phyloP scores from a whole-genome alignment of 495 filamentous ascomycete genomes.

The Xylaria palmicola region DNA sequence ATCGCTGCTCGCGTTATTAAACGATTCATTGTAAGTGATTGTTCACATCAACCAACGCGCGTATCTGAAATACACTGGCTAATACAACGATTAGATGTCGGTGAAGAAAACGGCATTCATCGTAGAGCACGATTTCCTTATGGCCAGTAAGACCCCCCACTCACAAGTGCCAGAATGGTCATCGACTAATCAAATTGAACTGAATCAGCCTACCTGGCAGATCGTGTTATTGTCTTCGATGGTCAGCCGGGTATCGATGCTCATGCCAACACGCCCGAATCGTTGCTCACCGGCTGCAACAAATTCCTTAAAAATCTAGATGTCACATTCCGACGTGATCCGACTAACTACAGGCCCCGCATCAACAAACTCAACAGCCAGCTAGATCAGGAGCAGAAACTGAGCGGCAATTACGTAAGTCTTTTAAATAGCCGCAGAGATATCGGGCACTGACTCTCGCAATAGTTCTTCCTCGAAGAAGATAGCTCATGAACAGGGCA shows the following conservation, averaged over 20 bases:
- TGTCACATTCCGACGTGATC: slow-evolving; percentile 97
- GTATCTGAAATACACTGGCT: not conserved
- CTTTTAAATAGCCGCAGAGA: not conserved
- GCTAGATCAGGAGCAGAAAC: slow-evolving; percentile 95
- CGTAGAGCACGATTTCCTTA: slow-evolving; percentile 99
- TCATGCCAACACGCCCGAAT: slow-evolving; percentile 85
- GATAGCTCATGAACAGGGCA: slow-evolving; percentile 62
- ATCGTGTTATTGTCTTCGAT: slow-evolving; percentile 98
- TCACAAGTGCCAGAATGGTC: not conserved
- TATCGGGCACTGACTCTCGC: slow-evolving; percentile 16
- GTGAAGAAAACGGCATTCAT: slow-evolving; percentile 99
- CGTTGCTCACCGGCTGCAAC: slow-evolving; percentile 94
- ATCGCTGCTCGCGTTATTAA: slow-evolving; percentile 96
- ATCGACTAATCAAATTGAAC: not conserved
- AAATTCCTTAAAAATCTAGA: slow-evolving; percentile 91
- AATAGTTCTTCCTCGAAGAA: slow-evolving; percentile 87
- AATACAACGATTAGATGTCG: slow-evolving; percentile 62
- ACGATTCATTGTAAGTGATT: slow-evolving; percentile 70
- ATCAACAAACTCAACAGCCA: slow-evolving; percentile 98
- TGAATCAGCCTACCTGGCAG: slow-evolving; percentile 76
- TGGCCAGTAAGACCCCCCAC: slow-evolving; percentile 56
- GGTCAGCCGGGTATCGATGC: slow-evolving; percentile 86
- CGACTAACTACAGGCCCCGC: slow-evolving; percentile 90
- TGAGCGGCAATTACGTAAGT: slow-evolving; percentile 86
- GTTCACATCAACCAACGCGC: not conserved